These are phyloP conservation scores for Epithemia pelagica DNA, from an alignment of 108 stramenopile species.

Conservation along the genomic window DNA sequence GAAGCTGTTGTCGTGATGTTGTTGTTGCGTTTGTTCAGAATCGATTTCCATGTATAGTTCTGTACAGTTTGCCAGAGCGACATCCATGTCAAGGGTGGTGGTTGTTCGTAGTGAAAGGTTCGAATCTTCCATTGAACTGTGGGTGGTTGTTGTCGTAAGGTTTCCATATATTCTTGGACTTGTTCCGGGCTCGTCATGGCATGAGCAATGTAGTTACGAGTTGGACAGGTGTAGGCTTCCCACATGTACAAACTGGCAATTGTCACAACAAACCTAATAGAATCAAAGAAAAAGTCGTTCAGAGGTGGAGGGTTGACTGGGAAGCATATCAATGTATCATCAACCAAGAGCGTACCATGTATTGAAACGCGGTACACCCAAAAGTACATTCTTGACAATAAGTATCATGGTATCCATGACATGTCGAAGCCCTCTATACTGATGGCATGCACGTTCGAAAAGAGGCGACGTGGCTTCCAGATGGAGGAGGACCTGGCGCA, in stretches of 20 bases:
- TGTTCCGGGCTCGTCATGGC: slow-evolving; percentile 51
- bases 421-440: too few species aligned
- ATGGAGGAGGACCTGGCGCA: too few species aligned
- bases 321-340: too few species aligned
- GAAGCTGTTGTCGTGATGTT: background rate
- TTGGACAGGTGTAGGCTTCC: slow-evolving; percentile 71
- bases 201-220: slow-evolving; percentile 60
- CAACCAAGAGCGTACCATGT: too few species aligned
- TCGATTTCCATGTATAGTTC: background rate
- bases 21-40: background rate
- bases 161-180: slow-evolving; percentile 56
- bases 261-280: background rate
- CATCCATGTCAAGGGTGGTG: background rate
- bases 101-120: slow-evolving; percentile 81
- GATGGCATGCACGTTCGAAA: too few species aligned
- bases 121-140: slow-evolving; percentile 72
- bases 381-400: too few species aligned
- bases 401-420: too few species aligned
- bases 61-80: background rate
- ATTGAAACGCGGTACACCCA: too few species aligned
- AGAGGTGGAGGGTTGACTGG: too few species aligned
- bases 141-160: slow-evolving; percentile 38
- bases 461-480: too few species aligned
- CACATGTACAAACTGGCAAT: slow-evolving; percentile 52
- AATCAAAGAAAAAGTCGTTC: too few species aligned